Conservation (phyloP, 345 rosid genomes). For the Populus deltoides region DNA sequence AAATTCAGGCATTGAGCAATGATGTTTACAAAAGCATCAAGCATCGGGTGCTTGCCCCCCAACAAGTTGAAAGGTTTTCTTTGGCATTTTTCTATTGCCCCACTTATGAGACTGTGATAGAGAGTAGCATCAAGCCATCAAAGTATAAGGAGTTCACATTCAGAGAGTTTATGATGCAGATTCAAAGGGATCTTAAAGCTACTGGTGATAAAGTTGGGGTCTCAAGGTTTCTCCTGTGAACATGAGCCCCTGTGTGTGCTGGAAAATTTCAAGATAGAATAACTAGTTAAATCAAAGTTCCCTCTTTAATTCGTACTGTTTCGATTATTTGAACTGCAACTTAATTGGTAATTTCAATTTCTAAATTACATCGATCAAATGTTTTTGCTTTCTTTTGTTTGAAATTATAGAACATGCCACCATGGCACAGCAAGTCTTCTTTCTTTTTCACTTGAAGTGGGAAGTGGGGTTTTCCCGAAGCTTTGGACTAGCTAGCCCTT, state of each 20-base stretch:
- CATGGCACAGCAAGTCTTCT: no score
- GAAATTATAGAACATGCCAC: no score
- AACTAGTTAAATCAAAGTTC: no score
- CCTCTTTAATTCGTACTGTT: no score
- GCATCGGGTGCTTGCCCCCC: constrained; percentile 62
- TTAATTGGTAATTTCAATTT: no score
- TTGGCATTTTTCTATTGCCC: constrained; percentile 72
- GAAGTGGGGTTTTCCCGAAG: no score
- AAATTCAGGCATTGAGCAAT: constrained; percentile 63
- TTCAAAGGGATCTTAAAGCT: constrained; percentile 47
- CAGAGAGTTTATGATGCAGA: constrained; percentile 54
- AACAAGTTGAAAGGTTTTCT: constrained; percentile 50
- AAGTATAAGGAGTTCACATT: constrained; percentile 56
- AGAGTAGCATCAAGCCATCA: constrained; percentile 40
- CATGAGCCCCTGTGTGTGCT: background rate
- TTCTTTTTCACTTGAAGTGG: no score
- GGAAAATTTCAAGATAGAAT: background rate
- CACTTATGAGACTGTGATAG: constrained; percentile 41
- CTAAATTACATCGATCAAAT: background rate
- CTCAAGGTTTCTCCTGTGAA: constrained; percentile 47
- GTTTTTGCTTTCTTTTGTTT: no score
- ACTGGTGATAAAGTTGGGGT: constrained; percentile 76
- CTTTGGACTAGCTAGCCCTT: no score
- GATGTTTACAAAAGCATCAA: constrained; percentile 60
- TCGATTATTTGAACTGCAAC: no score